Evolutionary conservation across 2,329 filamentous ascomycete species (phyloP).

Genomic region (Didymellaceae sp.): DNA sequence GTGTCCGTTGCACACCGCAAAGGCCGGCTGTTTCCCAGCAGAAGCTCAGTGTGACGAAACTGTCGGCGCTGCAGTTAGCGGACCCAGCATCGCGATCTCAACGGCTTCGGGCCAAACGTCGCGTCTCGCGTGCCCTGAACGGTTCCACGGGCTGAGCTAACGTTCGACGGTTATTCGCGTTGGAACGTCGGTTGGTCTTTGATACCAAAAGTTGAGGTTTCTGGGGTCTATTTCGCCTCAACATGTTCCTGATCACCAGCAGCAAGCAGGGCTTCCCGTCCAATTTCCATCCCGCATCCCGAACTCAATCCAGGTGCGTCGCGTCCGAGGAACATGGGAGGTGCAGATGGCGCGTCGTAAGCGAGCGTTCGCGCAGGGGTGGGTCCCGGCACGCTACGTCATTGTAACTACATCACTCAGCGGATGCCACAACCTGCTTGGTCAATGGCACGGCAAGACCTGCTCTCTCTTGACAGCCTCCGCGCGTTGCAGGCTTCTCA

Average conservation of each 20-base stretch:
- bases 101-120: slow-evolving; percentile 18
- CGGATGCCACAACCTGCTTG: slow-evolving; percentile 30
- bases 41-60: slow-evolving; percentile 11
- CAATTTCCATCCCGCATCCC: slow-evolving; percentile 11
- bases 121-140: slow-evolving; percentile 13
- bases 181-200: not conserved
- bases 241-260: slow-evolving; percentile 16
- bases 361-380: slow-evolving; percentile 22
- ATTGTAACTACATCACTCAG: slow-evolving; percentile 15
- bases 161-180: not conserved
- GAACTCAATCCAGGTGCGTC: slow-evolving; percentile 10
- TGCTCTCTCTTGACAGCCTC: slow-evolving; percentile 17
- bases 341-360: slow-evolving; percentile 20
- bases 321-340: slow-evolving; percentile 14
- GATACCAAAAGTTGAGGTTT: not conserved
- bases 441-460: slow-evolving; percentile 24
- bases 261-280: slow-evolving; percentile 13
- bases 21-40: slow-evolving; percentile 1
- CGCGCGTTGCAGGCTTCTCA: slow-evolving; percentile 20
- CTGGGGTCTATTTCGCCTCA: slow-evolving; percentile 12
- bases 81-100: slow-evolving; percentile 15
- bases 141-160: slow-evolving; percentile 2
- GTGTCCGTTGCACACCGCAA: slow-evolving; percentile 14
- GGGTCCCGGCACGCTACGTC: slow-evolving; percentile 27
- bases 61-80: slow-evolving; percentile 13